Evolutionary conservation across 2,329 filamentous ascomycete genomes (phyloP).

Genomic region (Thermochaetoides dissita): DNA sequence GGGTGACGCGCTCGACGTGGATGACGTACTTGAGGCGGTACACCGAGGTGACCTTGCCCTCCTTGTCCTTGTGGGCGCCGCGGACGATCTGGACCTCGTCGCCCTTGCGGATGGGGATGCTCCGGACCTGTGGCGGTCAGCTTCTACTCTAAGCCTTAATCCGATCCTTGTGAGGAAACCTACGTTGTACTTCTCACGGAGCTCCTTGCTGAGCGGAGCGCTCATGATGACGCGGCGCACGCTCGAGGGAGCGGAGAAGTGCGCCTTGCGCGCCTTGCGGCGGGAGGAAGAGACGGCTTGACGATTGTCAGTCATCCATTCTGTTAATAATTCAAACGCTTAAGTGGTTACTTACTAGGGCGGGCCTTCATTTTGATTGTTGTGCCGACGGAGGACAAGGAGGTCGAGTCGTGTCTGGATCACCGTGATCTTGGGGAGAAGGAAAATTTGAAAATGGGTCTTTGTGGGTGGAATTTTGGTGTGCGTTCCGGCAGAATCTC

Average conservation of each 20-base stretch:
- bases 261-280: constrained; percentile 97
- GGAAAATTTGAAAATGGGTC: constrained; percentile 6
- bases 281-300: constrained; percentile 64
- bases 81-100: constrained; percentile 89
- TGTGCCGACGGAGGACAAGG: constrained; percentile 16
- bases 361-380: constrained; percentile 56
- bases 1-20: constrained; percentile 90
- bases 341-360: constrained; percentile 21
- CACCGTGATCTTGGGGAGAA: constrained; percentile 16
- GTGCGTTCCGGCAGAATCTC: constrained; percentile 7
- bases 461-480: constrained; percentile 12
- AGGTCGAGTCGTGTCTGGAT: constrained; percentile 10
- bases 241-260: constrained; percentile 92
- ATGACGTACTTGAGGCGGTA: constrained; percentile 98
- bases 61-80: constrained; percentile 89
- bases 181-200: constrained; percentile 98
- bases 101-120: constrained; percentile 94
- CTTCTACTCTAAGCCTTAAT: too few species aligned
- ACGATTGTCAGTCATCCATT: constrained; percentile 10
- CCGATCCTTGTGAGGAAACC: constrained; percentile 19
- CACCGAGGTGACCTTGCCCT: constrained; percentile 95
- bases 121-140: constrained; percentile 55
- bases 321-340: constrained; percentile 3
- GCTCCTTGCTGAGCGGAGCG: constrained; percentile 88
- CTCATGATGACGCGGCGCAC: constrained; percentile 94